Base-by-base conservation (phyloP, 208 protist genomes). In the Naegleria fowleri region DNA sequence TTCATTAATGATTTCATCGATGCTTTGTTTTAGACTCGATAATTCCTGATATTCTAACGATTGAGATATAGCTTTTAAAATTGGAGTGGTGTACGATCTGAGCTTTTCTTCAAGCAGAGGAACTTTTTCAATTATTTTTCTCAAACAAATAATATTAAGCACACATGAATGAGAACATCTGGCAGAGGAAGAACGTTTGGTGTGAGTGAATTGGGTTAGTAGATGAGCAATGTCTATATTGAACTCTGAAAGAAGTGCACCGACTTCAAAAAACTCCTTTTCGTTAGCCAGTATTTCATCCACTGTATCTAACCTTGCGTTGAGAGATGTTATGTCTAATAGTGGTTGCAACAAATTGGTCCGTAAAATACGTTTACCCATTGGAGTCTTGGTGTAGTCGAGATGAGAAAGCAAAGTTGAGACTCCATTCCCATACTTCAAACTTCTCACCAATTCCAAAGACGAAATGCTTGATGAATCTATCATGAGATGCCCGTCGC, bases 381-480 rank as follows among this genome's bases (percentile, higher is more conserved):
- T 88, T 41, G 83, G 51, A 43, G 91, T 92, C 52, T 90, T 25
- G 0, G 83, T 55, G 33, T 90, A 22, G 48, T 92, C 90, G 5
- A 92, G 19, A 6, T 16, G 5, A 0, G 51, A 79, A 4, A 90
- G 55, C 9, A 92, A 55, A 2, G 51, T 92, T 11, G 51, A 5
- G n/a, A 83, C 9, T 51, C 2, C 1, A 7, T 67, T 79, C n/a
- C 87, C 87, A 36, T 75, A 36, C 22, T 90, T 90, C 13, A 41
- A 6, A 83, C 55, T 90, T 36, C 19, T 51, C 16, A 90, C 36
- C 19, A 90, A 15, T 29, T 90, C 87, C 0, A 90, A 36, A 51
- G 36, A 75, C 11, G 39, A n/a, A 38, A 90, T 51, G n/a, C 7
- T 41, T 0, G 38, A 41, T 22, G 52, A 51, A 51, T 90, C 38